Evolutionary conservation across 768 basidiomycete genomes (phyloP).

Genomic region (Baorangia bicolor): DNA sequence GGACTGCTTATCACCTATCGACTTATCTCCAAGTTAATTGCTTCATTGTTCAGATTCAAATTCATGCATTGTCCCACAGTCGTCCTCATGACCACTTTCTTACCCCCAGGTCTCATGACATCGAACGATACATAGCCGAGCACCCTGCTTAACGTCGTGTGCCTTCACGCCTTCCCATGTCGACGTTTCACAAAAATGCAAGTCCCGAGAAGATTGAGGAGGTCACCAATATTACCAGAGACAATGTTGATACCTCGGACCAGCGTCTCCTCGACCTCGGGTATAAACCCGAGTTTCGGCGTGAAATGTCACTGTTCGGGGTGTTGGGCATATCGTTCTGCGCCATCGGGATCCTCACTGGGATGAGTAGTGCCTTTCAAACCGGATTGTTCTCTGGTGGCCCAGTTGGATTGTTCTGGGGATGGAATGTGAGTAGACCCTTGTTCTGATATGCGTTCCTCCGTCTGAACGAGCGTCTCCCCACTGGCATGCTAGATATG

Average conservation of each 20-base stretch:
- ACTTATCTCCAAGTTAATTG: not conserved
- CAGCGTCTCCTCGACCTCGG: constrained; percentile 49
- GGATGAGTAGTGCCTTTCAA: constrained; percentile 61
- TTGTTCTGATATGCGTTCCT: not conserved
- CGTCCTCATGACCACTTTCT: constrained; percentile 7
- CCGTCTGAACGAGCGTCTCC: not conserved
- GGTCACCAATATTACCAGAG: not conserved
- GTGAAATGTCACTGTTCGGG: constrained; percentile 59
- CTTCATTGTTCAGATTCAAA: not conserved
- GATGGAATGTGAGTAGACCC: constrained; percentile 49
- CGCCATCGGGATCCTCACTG: constrained; percentile 58
- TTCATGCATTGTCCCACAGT: constrained; percentile 9
- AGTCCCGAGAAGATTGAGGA: constrained; percentile 17
- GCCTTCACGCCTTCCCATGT: constrained; percentile 3
- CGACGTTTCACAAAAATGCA: not conserved
- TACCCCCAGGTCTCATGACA: not conserved
- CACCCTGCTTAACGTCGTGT: not conserved
- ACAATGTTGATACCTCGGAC: constrained; percentile 29
- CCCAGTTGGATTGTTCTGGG: constrained; percentile 59
- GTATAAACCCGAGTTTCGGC: constrained; percentile 54
- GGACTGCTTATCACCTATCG: constrained; percentile 4
- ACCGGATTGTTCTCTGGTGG: constrained; percentile 59
- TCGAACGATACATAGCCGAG: not conserved
- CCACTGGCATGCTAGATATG: constrained; percentile 40
- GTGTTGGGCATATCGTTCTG: constrained; percentile 62